phyloP scores from a whole-genome alignment of 1,139 yeast genomes.

The Magnusiomyces ingens region DNA sequence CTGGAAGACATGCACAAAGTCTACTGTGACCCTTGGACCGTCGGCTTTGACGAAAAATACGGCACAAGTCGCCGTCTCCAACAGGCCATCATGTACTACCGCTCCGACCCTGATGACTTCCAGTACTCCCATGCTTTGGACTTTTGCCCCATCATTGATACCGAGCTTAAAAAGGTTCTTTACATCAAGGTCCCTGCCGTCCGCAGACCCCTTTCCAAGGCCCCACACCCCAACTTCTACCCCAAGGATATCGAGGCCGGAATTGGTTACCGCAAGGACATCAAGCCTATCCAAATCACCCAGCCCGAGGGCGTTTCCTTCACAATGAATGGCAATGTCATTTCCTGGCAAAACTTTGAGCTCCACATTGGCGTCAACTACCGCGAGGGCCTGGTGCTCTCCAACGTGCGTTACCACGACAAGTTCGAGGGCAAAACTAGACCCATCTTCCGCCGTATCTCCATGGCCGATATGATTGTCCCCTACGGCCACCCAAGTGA shows the following conservation, averaged over 20 bases:
- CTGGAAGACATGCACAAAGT: slow-evolving; percentile 59
- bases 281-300: slow-evolving; percentile 57
- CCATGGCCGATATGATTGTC: slow-evolving; percentile 76
- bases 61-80: slow-evolving; percentile 68
- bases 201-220: slow-evolving; percentile 64
- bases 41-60: slow-evolving; percentile 82
- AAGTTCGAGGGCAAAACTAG: slow-evolving; percentile 52
- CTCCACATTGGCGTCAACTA: slow-evolving; percentile 78
- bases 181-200: slow-evolving; percentile 68
- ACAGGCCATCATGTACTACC: slow-evolving; percentile 74
- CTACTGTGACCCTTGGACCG: slow-evolving; percentile 84
- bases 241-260: slow-evolving; percentile 56
- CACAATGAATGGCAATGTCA: slow-evolving; percentile 57
- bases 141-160: slow-evolving; percentile 76
- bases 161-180: slow-evolving; percentile 60
- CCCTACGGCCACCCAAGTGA: slow-evolving; percentile 76
- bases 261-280: slow-evolving; percentile 52
- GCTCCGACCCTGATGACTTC: slow-evolving; percentile 71
- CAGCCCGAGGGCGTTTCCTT: slow-evolving; percentile 83
- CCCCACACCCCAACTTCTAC: slow-evolving; percentile 62
- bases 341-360: slow-evolving; percentile 70
- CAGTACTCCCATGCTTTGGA: slow-evolving; percentile 81
- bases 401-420: slow-evolving; percentile 66
- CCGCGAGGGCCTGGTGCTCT: slow-evolving; percentile 76
- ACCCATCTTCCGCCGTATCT: slow-evolving; percentile 70